Percentiles rank a stretch among this genome's conserved stretches.
phyloP scores from a whole-genome alignment of 202 grass and related monocot genomes.

The Eragrostis tef region DNA sequence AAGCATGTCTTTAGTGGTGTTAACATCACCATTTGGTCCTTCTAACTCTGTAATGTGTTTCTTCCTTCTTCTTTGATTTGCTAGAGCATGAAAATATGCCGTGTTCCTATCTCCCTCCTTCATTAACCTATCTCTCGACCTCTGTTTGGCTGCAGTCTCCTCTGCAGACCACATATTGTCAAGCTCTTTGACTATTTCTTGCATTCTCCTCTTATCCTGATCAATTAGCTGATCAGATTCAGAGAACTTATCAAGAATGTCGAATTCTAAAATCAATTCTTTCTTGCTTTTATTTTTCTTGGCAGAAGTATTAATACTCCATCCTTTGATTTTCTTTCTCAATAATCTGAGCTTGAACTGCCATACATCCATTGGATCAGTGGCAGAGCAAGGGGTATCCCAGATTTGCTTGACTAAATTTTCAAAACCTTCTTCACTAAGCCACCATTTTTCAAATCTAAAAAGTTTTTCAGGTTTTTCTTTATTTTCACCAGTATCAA shows the following conservation, averaged over 20 bases:
- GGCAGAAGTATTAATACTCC: too few relatives aligned
- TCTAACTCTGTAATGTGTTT: background rate
- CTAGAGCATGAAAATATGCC: background rate
- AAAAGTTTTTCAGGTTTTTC: background rate
- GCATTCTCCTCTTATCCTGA: background rate
- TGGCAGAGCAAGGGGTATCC: rapidly evolving
- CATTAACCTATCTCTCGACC: background rate
- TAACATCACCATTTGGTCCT: background rate
- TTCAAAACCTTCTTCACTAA: background rate
- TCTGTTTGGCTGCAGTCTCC: background rate
- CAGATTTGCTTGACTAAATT: background rate
- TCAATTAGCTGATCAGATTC: background rate
- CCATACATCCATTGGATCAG: background rate
- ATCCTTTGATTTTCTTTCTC: too few relatives aligned
- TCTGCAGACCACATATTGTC: background rate
- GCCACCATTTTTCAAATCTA: background rate
- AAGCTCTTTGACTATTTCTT: background rate
- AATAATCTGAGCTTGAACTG: too few relatives aligned
- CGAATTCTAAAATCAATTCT: background rate
- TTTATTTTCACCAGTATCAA: background rate
- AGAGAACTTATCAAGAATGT: background rate
- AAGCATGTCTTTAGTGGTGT: background rate
- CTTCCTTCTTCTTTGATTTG: background rate
- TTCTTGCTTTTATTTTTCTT: background rate
- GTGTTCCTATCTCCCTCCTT: background rate